Evolutionary conservation across 768 basidiomycete species (phyloP).

Genomic region (Cytidiella melzeri): DNA sequence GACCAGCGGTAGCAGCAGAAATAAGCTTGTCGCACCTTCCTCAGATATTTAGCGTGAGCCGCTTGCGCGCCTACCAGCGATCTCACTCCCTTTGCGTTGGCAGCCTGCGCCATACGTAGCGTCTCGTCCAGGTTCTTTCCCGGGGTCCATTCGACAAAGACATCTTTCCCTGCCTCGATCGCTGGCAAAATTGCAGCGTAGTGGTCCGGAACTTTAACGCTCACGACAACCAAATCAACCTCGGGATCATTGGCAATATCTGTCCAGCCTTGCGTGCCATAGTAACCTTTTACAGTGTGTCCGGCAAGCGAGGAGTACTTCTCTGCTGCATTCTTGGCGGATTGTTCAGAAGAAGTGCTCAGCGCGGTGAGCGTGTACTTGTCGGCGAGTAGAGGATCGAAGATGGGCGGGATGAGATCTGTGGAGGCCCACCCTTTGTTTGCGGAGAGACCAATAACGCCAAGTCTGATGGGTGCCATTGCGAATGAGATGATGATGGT

Average conservation of each 20-base stretch:
- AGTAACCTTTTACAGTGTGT: slow-evolving; percentile 28
- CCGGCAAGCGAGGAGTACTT: slow-evolving; percentile 24
- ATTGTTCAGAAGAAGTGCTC: slow-evolving; percentile 27
- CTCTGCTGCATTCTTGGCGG: slow-evolving; percentile 26
- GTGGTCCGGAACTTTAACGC: slow-evolving; percentile 31
- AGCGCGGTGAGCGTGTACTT: slow-evolving; percentile 28
- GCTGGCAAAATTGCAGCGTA: slow-evolving; percentile 24
- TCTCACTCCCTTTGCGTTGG: slow-evolving; percentile 24
- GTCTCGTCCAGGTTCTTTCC: slow-evolving; percentile 24
- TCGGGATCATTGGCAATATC: slow-evolving; percentile 29
- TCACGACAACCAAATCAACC: slow-evolving; percentile 32
- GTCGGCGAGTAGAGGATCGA: neutral
- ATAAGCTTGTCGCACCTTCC: too few relatives aligned
- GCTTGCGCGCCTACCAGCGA: slow-evolving; percentile 32
- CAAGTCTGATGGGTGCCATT: slow-evolving; percentile 29
- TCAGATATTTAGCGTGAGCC: slow-evolving; percentile 21
- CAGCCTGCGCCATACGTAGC: slow-evolving; percentile 28
- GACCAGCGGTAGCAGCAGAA: too few relatives aligned
- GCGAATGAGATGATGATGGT: too few relatives aligned
- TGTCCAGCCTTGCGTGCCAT: slow-evolving; percentile 21
- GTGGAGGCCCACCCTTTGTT: neutral
- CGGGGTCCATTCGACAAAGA: slow-evolving; percentile 23
- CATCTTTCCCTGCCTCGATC: slow-evolving; percentile 32
- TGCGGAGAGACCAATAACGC: slow-evolving; percentile 6
- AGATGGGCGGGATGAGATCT: slow-evolving; percentile 1